These are phyloP conservation scores for Capronia epimyces DNA, from an alignment of 2,329 filamentous ascomycete species.

Conservation along the genomic window DNA sequence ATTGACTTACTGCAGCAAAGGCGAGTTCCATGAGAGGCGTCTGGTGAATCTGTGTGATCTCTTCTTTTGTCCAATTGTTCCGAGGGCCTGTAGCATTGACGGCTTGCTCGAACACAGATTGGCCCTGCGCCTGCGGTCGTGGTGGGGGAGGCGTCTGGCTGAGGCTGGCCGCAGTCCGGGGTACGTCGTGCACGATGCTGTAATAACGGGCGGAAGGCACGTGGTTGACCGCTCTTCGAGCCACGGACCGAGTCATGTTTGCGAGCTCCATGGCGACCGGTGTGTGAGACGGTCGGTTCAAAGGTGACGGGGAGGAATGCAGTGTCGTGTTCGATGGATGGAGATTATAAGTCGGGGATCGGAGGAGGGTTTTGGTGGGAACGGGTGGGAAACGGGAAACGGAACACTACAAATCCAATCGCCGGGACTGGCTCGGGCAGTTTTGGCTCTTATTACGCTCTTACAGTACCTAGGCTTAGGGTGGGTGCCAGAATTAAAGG, in stretches of 20 bases:
- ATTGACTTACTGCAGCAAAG: slow-evolving; percentile 60
- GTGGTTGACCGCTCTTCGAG: slow-evolving; percentile 18
- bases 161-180: slow-evolving; percentile 19
- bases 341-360: too few relatives aligned
- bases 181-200: slow-evolving; percentile 29
- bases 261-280: slow-evolving; percentile 29
- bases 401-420: too few relatives aligned
- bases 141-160: slow-evolving; percentile 22
- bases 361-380: too few relatives aligned
- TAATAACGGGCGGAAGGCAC: slow-evolving; percentile 18
- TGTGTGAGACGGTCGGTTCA: not conserved
- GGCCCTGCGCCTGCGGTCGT: slow-evolving; percentile 12
- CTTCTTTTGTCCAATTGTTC: slow-evolving; percentile 72
- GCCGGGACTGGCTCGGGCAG: too few relatives aligned
- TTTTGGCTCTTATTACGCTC: too few relatives aligned
- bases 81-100: slow-evolving; percentile 57
- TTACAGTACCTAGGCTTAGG: too few relatives aligned
- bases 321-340: too few relatives aligned
- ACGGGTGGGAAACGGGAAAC: too few relatives aligned
- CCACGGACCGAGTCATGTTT: slow-evolving; percentile 20
- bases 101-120: slow-evolving; percentile 43
- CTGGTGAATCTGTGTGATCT: slow-evolving; percentile 76
- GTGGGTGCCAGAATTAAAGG: too few relatives aligned
- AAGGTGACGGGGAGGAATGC: not conserved
- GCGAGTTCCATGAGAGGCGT: slow-evolving; percentile 74